These are phyloP conservation scores for Dimargaris cristalligena DNA, from an alignment of 192 early-diverging fungal species.

Conservation along the genomic window DNA sequence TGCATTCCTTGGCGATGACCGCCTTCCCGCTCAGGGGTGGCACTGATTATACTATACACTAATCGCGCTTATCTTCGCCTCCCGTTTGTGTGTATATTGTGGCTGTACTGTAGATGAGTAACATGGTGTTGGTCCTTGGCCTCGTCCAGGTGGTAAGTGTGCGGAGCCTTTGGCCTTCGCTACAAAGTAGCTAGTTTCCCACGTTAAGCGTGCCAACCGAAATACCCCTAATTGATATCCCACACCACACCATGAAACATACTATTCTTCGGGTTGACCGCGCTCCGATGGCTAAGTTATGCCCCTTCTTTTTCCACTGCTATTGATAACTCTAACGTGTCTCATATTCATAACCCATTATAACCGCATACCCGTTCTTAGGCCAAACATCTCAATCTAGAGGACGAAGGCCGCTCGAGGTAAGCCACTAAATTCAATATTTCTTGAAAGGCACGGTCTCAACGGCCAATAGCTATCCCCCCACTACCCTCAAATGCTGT, in stretches of 20 bases:
- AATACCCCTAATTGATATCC: not conserved
- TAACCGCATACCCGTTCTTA: not conserved
- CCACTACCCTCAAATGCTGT: not conserved
- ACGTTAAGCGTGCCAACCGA: not conserved
- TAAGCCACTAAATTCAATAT: not conserved
- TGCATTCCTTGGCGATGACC: too few relatives aligned
- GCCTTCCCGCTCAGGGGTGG: too few relatives aligned
- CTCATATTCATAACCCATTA: not conserved
- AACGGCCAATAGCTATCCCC: not conserved
- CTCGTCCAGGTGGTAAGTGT: slow-evolving; percentile 25
- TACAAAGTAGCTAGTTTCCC: not conserved
- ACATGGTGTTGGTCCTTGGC: slow-evolving; percentile 33
- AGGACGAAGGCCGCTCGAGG: slow-evolving; percentile 28
- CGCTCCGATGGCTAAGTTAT: not conserved
- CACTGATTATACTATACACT: too few relatives aligned
- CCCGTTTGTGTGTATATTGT: not conserved
- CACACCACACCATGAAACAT: not conserved
- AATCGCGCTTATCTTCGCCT: too few relatives aligned
- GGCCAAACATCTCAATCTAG: slow-evolving; percentile 35
- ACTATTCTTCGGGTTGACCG: not conserved
- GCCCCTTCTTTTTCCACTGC: not conserved
- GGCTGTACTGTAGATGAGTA: slow-evolving; percentile 16
- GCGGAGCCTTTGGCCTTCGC: too few relatives aligned
- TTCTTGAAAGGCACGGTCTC: not conserved
- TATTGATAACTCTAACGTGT: not conserved